Evolutionary conservation across 257 asterid species (phyloP).

Genomic region (Nicotiana tomentosiformis): DNA sequence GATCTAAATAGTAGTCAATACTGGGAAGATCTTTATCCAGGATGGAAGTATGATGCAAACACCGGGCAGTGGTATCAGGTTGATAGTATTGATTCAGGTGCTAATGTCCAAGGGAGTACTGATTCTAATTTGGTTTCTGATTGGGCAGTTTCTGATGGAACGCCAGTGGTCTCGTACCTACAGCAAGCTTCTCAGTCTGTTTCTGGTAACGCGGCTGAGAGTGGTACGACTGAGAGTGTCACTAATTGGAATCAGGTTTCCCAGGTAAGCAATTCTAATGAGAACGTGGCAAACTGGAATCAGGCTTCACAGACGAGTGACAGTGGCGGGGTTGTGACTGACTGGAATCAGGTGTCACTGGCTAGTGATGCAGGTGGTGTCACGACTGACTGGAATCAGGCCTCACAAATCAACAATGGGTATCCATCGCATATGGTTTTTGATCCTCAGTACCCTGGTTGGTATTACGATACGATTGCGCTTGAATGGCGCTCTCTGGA

Average conservation of each 20-base stretch:
- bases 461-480: conserved; percentile 76
- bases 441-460: conserved; percentile 95
- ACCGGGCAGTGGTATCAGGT: conserved; percentile 91
- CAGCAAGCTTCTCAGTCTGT: conserved; percentile 62
- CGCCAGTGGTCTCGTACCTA: conserved; percentile 55
- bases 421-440: conserved; percentile 87
- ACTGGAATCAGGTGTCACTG: conserved; percentile 14
- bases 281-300: conserved; percentile 1
- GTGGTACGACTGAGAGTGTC: conserved; percentile 38
- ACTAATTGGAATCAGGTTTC: conserved; percentile 46
- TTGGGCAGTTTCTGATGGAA: conserved; percentile 37
- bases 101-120: conserved; percentile 26
- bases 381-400: conserved; percentile 50
- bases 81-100: conserved; percentile 42
- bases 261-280: conserved; percentile 10
- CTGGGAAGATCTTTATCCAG: conserved; percentile 86
- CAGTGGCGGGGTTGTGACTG: neutral
- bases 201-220: conserved; percentile 43
- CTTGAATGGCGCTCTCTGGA: conserved; percentile 72
- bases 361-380: conserved; percentile 29
- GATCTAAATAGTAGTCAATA: conserved; percentile 52
- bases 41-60: conserved; percentile 70
- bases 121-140: conserved; percentile 20
- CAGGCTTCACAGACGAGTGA: neutral
- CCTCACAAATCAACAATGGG: conserved; percentile 40